Evolutionary conservation across 2,329 filamentous ascomycete species (phyloP).

Genomic region (Emergomyces orientalis): DNA sequence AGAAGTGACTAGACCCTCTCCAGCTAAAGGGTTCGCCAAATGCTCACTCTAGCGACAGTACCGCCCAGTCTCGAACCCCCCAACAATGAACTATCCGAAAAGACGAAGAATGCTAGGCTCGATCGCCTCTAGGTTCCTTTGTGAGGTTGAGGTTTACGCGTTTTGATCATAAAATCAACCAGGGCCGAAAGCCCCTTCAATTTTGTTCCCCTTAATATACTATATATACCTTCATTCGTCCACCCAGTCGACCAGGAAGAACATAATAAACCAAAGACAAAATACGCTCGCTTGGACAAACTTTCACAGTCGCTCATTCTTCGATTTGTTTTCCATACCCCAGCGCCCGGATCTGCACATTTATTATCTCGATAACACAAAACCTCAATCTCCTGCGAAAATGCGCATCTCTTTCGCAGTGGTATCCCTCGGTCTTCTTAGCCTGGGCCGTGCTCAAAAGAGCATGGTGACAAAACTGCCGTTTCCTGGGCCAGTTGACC

Average conservation of each 20-base stretch:
- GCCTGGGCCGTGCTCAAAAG: background rate
- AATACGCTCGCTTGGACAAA: background rate
- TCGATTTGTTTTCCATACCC: background rate
- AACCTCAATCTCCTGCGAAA: background rate
- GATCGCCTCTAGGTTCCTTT: background rate
- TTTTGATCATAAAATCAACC: too few relatives aligned
- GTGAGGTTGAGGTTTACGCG: too few relatives aligned
- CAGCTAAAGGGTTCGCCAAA: background rate
- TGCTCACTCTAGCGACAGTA: background rate
- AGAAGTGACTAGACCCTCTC: too few relatives aligned
- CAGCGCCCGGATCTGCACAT: background rate
- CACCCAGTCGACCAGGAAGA: background rate
- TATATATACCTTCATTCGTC: background rate
- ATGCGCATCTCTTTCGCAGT: background rate
- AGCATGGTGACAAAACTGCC: background rate
- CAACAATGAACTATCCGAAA: background rate
- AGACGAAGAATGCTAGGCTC: background rate
- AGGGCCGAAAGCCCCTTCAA: background rate
- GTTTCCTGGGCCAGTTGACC: background rate
- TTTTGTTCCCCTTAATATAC: background rate
- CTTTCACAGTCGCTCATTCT: background rate
- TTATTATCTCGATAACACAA: background rate
- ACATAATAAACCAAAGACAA: background rate
- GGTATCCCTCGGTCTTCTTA: background rate
- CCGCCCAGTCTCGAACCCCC: background rate